Evolutionary conservation across 164 flowering plant genomes (phyloP).

Genomic region (Macadamia integrifolia): DNA sequence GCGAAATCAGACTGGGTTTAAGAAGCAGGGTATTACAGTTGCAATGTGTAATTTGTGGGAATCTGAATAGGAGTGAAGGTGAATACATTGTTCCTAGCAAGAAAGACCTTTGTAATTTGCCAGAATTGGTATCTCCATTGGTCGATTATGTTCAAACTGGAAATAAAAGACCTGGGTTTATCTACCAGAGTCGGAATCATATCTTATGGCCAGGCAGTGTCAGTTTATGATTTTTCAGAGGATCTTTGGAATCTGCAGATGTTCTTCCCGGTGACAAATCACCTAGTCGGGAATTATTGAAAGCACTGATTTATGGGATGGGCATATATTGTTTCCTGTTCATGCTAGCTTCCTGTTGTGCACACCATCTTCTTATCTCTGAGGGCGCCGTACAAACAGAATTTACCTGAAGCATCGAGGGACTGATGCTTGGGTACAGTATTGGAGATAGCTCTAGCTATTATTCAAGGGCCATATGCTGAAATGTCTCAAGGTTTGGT

Average conservation of each 20-base stretch:
- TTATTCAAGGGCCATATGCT: constrained; percentile 83
- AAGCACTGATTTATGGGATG: constrained; percentile 77
- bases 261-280: constrained; percentile 80
- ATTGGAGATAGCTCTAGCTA: constrained; percentile 85
- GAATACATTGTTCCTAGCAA: constrained; percentile 75
- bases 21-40: no score
- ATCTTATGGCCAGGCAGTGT: constrained; percentile 76
- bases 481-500: constrained; percentile 67
- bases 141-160: constrained; percentile 86
- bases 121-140: constrained; percentile 68
- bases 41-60: constrained; percentile 86
- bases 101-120: constrained; percentile 69
- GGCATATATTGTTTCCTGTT: constrained; percentile 83
- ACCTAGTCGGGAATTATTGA: constrained; percentile 69
- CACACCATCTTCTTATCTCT: constrained; percentile 83
- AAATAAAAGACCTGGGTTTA: constrained; percentile 63
- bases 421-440: constrained; percentile 89
- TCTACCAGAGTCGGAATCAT: constrained; percentile 80
- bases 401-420: constrained; percentile 73
- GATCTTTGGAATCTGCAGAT: constrained; percentile 84
- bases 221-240: constrained; percentile 91
- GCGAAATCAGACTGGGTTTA: no score
- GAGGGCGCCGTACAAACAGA: constrained; percentile 51
- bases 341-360: constrained; percentile 80
- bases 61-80: constrained; percentile 81